phyloP scores from a whole-genome alignment of 805 yeast genomes.

The Candida stauntonica region DNA sequence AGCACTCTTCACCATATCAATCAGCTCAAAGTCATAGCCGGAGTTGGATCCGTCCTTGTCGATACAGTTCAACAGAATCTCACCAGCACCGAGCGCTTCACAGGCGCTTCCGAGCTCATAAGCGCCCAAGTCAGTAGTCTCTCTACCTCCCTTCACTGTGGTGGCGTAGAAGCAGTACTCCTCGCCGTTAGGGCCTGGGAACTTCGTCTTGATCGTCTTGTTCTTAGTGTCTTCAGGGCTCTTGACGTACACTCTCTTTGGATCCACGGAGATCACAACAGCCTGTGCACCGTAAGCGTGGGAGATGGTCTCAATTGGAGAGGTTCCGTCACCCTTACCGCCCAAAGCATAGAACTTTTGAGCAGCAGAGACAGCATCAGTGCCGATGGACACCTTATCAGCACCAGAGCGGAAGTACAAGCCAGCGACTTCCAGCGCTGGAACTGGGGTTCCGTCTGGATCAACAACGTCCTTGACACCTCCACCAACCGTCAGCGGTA shows the following conservation, averaged over 20 bases:
- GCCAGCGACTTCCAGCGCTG: conserved; percentile 89
- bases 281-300: conserved; percentile 94
- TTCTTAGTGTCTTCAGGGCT: conserved; percentile 58
- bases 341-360: conserved; percentile 67
- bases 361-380: conserved; percentile 93
- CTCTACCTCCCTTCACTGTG: conserved; percentile 96
- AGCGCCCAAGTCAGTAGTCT: conserved; percentile 85
- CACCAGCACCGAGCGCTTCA: conserved; percentile 95
- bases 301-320: conserved; percentile 93
- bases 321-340: conserved; percentile 56
- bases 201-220: conserved; percentile 56
- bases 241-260: conserved; percentile 77
- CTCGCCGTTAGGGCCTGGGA: conserved; percentile 87
- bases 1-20: conserved; percentile 68
- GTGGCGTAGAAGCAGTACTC: conserved; percentile 90
- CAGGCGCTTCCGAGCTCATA: conserved; percentile 83
- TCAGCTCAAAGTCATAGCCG: conserved; percentile 87
- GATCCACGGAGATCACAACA: conserved; percentile 97
- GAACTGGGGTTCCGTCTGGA: conserved; percentile 71
- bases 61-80: conserved; percentile 85
- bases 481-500: conserved; percentile 97
- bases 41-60: conserved; percentile 96
- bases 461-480: conserved; percentile 91
- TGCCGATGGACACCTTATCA: conserved; percentile 96
- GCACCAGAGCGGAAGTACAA: conserved; percentile 95